Evolutionary conservation across 345 rosid genomes (phyloP).

Genomic region (Boechera stricta): DNA sequence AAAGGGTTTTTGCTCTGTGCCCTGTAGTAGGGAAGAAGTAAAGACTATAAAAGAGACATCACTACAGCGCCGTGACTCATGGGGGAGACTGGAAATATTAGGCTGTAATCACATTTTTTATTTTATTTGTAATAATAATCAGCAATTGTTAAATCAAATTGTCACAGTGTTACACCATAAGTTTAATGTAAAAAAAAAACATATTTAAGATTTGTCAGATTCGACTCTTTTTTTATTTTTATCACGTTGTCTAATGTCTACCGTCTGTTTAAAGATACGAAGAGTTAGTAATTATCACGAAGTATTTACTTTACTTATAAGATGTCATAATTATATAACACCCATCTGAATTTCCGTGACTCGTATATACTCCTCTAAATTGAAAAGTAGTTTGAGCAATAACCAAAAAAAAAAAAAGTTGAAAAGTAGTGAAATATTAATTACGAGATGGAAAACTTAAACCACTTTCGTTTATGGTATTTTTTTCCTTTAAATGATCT

Average conservation of each 20-base stretch:
- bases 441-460: conserved; percentile 3
- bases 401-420: neutral
- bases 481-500: neutral
- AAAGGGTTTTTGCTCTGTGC: conserved; percentile 19
- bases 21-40: conserved; percentile 44
- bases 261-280: conserved; percentile 25
- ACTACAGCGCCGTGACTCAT: conserved; percentile 41
- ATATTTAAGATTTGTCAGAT: conserved; percentile 27
- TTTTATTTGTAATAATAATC: conserved; percentile 11
- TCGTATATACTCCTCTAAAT: neutral
- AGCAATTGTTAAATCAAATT: conserved; percentile 3
- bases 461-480: neutral
- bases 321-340: conserved; percentile 11
- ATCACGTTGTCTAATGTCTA: conserved; percentile 25
- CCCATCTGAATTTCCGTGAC: conserved; percentile 4
- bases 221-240: neutral
- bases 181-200: neutral
- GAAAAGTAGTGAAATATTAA: conserved; percentile 11
- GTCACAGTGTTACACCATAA: neutral
- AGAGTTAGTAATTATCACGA: conserved; percentile 18
- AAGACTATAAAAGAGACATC: conserved; percentile 43
- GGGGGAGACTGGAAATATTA: conserved; percentile 15
- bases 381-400: conserved; percentile 11
- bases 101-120: conserved; percentile 34
- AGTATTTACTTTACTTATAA: neutral